A percentile compares a stretch with the other conserved stretches of the same genome.
Conservation (phyloP, 2,329 filamentous ascomycete genomes). For the Fusarium solani-melongenae region DNA sequence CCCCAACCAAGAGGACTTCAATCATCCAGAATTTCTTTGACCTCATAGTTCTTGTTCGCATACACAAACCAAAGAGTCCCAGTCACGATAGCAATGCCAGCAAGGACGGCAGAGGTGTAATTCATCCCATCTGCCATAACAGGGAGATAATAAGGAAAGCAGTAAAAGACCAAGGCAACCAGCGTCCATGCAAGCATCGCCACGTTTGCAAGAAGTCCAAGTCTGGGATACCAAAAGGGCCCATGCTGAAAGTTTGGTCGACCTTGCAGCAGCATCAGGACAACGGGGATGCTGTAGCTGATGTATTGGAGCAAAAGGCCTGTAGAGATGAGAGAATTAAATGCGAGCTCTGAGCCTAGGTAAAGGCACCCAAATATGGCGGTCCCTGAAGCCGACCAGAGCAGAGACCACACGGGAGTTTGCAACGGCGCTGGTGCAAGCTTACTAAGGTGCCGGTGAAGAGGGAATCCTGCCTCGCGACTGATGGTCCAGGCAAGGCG, state of each 20-base stretch:
- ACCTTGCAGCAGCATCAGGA: conserved; percentile 35
- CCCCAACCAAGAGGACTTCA: neutral
- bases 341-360: neutral
- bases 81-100: conserved; percentile 22
- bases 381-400: conserved; percentile 37
- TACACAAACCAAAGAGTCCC: conserved; percentile 35
- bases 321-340: conserved; percentile 2
- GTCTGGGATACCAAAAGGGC: conserved; percentile 42
- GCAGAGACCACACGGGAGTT: conserved; percentile 40
- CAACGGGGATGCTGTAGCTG: conserved; percentile 43
- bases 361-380: conserved; percentile 10
- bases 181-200: conserved; percentile 40
- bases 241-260: conserved; percentile 42
- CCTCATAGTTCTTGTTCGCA: conserved; percentile 39
- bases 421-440: conserved; percentile 36
- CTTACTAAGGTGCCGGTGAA: conserved; percentile 37
- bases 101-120: conserved; percentile 40
- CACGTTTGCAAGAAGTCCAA: conserved; percentile 40
- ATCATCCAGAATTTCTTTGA: conserved; percentile 27
- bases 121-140: conserved; percentile 40
- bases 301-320: conserved; percentile 31
- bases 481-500: conserved; percentile 45
- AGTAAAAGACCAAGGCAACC: conserved; percentile 42
- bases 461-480: conserved; percentile 40
- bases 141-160: conserved; percentile 41